Percentiles rank a stretch among this genome's conserved stretches.
These are phyloP conservation scores for Juncus inflexus DNA, from an alignment of 176 grass and related monocot species.

Conservation along the genomic window DNA sequence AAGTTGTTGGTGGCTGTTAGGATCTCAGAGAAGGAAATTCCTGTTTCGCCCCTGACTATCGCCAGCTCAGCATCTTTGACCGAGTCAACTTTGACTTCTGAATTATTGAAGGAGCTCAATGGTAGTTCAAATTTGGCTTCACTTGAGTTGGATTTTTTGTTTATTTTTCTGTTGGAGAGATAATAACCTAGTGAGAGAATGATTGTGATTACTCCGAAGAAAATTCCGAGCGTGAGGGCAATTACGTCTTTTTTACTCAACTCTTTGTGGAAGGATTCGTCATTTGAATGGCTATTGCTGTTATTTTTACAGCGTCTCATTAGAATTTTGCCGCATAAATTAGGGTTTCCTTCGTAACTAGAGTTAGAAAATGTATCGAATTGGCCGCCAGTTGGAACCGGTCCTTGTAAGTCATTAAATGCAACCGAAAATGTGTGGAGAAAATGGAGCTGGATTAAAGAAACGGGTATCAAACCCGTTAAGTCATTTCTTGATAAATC, in stretches of 20 bases:
- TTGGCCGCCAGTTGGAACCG: slow-evolving; percentile 47
- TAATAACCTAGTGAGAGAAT: slow-evolving; percentile 49
- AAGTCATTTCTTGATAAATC: slow-evolving; percentile 54
- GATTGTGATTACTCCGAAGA: slow-evolving; percentile 44
- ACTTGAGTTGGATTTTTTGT: slow-evolving; percentile 31
- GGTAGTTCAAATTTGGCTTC: slow-evolving; percentile 34
- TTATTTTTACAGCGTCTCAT: slow-evolving; percentile 4
- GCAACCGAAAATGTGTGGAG: slow-evolving; percentile 62
- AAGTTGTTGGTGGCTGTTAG: slow-evolving; percentile 83
- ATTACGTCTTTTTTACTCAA: slow-evolving; percentile 44
- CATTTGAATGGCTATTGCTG: neutral
- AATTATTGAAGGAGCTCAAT: slow-evolving; percentile 47
- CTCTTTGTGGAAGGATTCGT: slow-evolving; percentile 1
- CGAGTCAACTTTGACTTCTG: slow-evolving; percentile 25
- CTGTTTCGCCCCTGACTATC: slow-evolving; percentile 60
- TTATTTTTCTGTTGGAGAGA: slow-evolving; percentile 34
- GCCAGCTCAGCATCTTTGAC: slow-evolving; percentile 49
- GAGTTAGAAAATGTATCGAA: slow-evolving; percentile 55
- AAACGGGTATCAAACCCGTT: slow-evolving; percentile 45
- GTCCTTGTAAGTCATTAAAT: slow-evolving; percentile 56
- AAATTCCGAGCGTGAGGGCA: slow-evolving; percentile 50
- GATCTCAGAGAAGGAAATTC: slow-evolving; percentile 53
- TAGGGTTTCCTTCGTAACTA: slow-evolving; percentile 62
- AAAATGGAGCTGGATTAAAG: slow-evolving; percentile 45
- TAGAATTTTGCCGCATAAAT: slow-evolving; percentile 49